Conservation (phyloP, 768 basidiomycete genomes). For the Mycena kentingensis region DNA sequence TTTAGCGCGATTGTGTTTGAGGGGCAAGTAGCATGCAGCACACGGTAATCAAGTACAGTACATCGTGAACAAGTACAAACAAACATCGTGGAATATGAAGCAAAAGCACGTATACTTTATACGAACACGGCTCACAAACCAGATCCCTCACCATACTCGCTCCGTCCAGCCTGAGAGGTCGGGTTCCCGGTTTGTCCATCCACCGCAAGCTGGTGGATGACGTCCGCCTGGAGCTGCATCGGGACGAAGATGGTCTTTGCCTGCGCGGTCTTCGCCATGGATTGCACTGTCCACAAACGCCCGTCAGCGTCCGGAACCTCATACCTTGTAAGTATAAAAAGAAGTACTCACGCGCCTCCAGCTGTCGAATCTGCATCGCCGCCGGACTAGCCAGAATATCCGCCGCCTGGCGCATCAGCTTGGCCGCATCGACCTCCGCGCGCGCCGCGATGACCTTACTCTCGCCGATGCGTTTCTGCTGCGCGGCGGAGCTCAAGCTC, state of each 20-base stretch:
- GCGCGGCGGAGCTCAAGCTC: conserved; percentile 90
- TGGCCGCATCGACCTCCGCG: conserved; percentile 92
- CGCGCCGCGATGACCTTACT: conserved; percentile 94
- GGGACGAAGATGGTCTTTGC: conserved; percentile 95
- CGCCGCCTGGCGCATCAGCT: conserved; percentile 95
- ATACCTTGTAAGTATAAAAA: not conserved
- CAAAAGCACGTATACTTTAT: too few species aligned
- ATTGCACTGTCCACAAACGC: conserved; percentile 58
- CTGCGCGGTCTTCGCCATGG: conserved; percentile 86
- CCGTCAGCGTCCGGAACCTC: conserved; percentile 2
- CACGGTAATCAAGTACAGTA: too few species aligned
- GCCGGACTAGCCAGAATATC: conserved; percentile 94
- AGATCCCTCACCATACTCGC: too few species aligned
- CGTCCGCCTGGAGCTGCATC: conserved; percentile 86
- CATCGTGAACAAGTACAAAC: too few species aligned
- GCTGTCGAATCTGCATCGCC: conserved; percentile 97
- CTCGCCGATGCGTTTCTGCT: conserved; percentile 97
- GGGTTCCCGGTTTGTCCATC: too few species aligned
- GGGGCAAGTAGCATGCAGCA: too few species aligned
- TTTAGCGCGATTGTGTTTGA: too few species aligned
- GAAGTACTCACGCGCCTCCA: conserved; percentile 69
- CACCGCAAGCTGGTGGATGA: conserved; percentile 49
- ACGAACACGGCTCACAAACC: too few species aligned
- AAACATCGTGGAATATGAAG: too few species aligned
- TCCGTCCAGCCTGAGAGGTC: too few species aligned